These are phyloP conservation scores for Lyophyllum atratum DNA, from an alignment of 768 basidiomycete genomes.

Conservation along the genomic window DNA sequence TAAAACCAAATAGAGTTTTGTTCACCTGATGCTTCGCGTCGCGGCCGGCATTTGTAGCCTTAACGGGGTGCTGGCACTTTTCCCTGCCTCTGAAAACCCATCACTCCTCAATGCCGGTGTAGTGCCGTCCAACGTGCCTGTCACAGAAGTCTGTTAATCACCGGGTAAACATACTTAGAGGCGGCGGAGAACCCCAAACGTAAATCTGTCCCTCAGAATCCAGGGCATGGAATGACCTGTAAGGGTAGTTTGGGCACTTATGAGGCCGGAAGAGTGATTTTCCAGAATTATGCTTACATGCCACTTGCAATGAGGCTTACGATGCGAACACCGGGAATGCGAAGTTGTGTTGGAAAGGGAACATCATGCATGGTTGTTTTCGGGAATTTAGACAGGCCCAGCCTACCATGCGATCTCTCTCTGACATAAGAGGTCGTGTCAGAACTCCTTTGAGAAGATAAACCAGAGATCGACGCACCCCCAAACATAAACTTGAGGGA, in stretches of 20 bases:
- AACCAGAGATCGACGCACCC: conserved; percentile 34
- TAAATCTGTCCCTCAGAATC: conserved; percentile 72
- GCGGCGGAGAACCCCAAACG: conserved; percentile 69
- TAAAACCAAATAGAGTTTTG: background rate
- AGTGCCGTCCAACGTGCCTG: conserved; percentile 64
- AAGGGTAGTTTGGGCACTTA: conserved; percentile 2
- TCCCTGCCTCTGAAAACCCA: conserved; percentile 58
- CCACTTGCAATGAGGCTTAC: conserved; percentile 80
- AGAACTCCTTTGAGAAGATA: conserved; percentile 2
- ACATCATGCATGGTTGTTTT: conserved; percentile 38
- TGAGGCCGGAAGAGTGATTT: background rate
- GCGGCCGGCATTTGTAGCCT: conserved; percentile 58
- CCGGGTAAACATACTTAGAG: background rate
- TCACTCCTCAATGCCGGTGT: conserved; percentile 41
- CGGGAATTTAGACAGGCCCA: conserved; percentile 52
- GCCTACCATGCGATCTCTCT: conserved; percentile 59
- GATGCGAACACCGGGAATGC: conserved; percentile 60
- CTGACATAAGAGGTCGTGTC: conserved; percentile 34
- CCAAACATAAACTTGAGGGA: conserved; percentile 49
- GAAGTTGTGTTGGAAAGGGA: conserved; percentile 66
- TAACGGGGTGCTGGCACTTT: conserved; percentile 53
- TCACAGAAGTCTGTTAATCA: conserved; percentile 2
- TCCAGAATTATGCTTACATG: conserved; percentile 51
- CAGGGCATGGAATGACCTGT: conserved; percentile 85
- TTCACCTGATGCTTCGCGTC: conserved; percentile 67